These are phyloP conservation scores for Thermothelomyces thermophilus DNA, from an alignment of 2,329 filamentous ascomycete species.

Conservation along the genomic window DNA sequence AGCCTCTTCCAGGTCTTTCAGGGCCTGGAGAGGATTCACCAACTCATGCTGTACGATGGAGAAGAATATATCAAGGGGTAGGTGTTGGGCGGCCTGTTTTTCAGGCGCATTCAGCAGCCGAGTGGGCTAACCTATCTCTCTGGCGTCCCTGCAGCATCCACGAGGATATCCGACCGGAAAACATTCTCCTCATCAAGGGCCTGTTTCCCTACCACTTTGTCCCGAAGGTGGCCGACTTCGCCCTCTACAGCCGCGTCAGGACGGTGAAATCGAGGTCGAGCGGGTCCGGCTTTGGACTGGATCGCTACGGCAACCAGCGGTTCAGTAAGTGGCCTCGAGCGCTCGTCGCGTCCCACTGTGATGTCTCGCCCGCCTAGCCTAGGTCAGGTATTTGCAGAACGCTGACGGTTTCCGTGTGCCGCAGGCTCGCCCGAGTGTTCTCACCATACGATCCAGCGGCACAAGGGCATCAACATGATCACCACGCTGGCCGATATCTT, in stretches of 20 bases:
- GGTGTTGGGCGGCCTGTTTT: no score
- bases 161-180: slow-evolving; percentile 1
- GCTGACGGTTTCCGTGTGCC: no score
- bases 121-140: no score
- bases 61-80: background rate
- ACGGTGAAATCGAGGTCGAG: background rate
- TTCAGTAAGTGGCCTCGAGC: background rate
- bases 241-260: background rate
- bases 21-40: background rate
- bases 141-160: slow-evolving; percentile 1
- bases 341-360: background rate
- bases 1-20: background rate
- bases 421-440: background rate
- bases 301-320: background rate
- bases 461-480: background rate
- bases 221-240: background rate
- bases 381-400: no score
- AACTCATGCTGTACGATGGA: background rate
- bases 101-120: no score
- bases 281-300: background rate
- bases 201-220: background rate
- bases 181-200: background rate
- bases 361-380: no score
- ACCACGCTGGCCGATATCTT: background rate
- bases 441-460: background rate